Base-by-base conservation (phyloP, 352 stramenopile species). In the Phytophthora hibernalis region DNA sequence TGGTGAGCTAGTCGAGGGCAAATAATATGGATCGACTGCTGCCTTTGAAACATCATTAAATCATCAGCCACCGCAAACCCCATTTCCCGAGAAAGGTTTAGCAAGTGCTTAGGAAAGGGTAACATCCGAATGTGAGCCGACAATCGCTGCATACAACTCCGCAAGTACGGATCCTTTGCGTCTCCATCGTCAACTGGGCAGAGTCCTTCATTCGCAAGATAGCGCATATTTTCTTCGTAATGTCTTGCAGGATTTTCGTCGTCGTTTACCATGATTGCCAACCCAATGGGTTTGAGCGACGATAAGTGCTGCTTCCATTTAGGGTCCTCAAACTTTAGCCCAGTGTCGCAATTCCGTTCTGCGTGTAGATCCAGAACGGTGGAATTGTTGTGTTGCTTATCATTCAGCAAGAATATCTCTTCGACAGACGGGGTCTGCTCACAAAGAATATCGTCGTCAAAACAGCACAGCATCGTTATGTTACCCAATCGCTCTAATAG, bases 391-490 rank as follows among this genome's bases (percentile, higher is more conserved):
- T 70, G 70, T 31, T 81, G 72, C 49, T 91, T 91, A 52, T 96
- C 85, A 44, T 83, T 95, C 4, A 95, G 67, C 20, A 96, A 56
- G 42, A 93, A 96, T 42, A 96, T 91, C 58, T 96, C 88, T 69
- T 96, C 88, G 6, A 88, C 83, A 0, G 78, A 91, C 21, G 88
- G 83, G 12, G 85, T 73, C 61, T 91, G 81, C 49, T 96, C 86
- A 44, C 88, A 96, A 35, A 96, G 56, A 33, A 96, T 88, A 60
- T 96, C 88, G 18, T 95, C 88, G 51, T 96, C 88, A 49, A 95
- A 95, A 58, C 88, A 95, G 68, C 88, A 96, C 2, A 96, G 70
- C 88, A 96, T 95, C 15, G 86, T 96, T 22, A 87, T 89, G 67
- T 85, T 95, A 0, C 88, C 88, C 15, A 96, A 73, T 0, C 88